Conservation (phyloP, 345 rosid genomes). For the Populus davidiana region DNA sequence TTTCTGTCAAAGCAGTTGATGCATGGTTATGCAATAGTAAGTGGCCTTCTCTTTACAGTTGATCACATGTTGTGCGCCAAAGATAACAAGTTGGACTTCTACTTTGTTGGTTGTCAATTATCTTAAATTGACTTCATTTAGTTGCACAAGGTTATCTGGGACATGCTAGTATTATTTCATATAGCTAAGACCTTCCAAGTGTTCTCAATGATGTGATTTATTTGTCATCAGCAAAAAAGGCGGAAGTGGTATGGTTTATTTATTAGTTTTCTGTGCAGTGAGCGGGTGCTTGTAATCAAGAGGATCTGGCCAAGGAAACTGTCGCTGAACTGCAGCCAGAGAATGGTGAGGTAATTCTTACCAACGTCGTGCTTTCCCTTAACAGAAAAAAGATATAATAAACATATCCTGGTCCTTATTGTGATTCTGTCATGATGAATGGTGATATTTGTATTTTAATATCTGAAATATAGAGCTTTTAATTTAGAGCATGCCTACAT, state of each 20-base stretch:
- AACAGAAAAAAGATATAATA: background rate
- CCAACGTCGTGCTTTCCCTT: background rate
- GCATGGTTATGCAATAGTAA: background rate
- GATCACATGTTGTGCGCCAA: background rate
- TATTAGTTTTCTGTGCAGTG: constrained; percentile 46
- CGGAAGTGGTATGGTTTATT: background rate
- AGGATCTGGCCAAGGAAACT: constrained; percentile 90
- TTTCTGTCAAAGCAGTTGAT: background rate
- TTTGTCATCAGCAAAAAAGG: background rate
- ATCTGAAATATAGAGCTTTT: background rate
- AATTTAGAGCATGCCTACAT: background rate
- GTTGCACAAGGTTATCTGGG: background rate
- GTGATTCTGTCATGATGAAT: background rate
- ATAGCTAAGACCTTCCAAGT: background rate
- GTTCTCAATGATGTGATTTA: background rate
- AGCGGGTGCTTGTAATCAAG: constrained; percentile 93
- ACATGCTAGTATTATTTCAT: background rate
- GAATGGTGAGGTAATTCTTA: constrained; percentile 69
- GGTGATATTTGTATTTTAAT: background rate
- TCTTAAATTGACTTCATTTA: background rate
- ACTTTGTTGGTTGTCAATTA: background rate
- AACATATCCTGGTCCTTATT: background rate
- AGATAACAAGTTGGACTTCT: background rate
- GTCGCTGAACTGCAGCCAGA: constrained; percentile 64
- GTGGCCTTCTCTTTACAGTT: no score